phyloP scores from a whole-genome alignment of 2,329 filamentous ascomycete genomes.

The Xylariomycetidae sp. region DNA sequence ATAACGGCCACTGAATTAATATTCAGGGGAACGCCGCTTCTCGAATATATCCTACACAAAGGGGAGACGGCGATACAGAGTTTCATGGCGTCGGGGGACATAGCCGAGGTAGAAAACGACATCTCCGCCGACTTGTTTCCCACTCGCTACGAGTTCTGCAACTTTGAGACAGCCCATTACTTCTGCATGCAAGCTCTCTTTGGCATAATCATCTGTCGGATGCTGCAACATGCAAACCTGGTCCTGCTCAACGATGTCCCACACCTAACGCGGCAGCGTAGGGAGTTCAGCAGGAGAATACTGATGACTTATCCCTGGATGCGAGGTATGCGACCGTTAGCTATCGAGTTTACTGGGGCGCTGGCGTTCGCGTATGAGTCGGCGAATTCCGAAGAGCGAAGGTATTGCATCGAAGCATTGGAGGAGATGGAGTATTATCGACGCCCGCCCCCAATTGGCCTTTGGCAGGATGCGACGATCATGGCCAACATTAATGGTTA shows the following conservation, averaged over 20 bases:
- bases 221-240: conserved; percentile 18
- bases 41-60: conserved; percentile 15
- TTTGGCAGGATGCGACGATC: conserved; percentile 21
- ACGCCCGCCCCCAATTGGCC: conserved; percentile 20
- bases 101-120: conserved; percentile 15
- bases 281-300: conserved; percentile 17
- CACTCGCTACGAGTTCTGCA: conserved; percentile 19
- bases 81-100: conserved; percentile 15
- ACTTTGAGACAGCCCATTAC: conserved; percentile 20
- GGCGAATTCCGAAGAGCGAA: conserved; percentile 17
- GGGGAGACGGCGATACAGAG: conserved; percentile 14
- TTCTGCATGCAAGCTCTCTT: conserved; percentile 21
- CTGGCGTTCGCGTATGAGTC: conserved; percentile 23
- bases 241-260: conserved; percentile 13
- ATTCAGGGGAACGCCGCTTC: conserved; percentile 12
- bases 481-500: conserved; percentile 25
- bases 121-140: conserved; percentile 14
- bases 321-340: conserved; percentile 17
- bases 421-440: conserved; percentile 21
- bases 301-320: conserved; percentile 23
- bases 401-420: conserved; percentile 16
- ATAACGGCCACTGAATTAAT: conserved; percentile 19
- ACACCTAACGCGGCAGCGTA: conserved; percentile 14
- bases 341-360: conserved; percentile 20
- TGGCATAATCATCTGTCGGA: conserved; percentile 16